Evolutionary conservation across 2,329 filamentous ascomycete species (phyloP), one percentile per base, ranked within the genome.

Genomic region (Epichloe coenophiala): DNA sequence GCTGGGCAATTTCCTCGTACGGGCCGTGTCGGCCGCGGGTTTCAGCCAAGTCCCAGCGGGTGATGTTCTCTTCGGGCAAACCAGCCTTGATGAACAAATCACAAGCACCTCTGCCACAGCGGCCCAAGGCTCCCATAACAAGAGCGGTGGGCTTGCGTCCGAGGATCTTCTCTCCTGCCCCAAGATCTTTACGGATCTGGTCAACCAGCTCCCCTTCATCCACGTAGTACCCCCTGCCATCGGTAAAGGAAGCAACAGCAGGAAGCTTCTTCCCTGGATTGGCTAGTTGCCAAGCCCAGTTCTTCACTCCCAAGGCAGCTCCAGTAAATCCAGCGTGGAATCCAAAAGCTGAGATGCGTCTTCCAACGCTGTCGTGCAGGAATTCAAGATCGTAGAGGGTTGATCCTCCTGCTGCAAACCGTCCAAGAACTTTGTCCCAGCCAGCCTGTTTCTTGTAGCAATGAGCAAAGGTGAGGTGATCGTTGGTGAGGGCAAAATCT

Each of bases 361-460:
- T 74, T 38, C 86, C 86, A 33, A 71, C 75, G 56, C 83, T 78
- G 58, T 94, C 84, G 38, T 80, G 78, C 38, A 96, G 74, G 65
- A 95, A 96, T 65, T 95, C 90, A 38, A 96, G 77, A 61, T 96
- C 90, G 53, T 89, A 79, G 13, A 96, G 78, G 7, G 57, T 43
- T 5, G 56, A 59, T 4, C 56, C 57, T 52, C 87, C 88, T 23
- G 80, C 77, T 31, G 85, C 77, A 66, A 89, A 96, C 51, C 90
- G 78, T 51, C 81, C 75, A n/a, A 95, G 79, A 5, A 88, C 86
- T 41, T 78, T 76, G 52, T 87, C 80, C 87, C 88, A 95, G 31
- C 84, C 84, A 31, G 71, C 79, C 69, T 93, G 88, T 57, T 78
- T 70, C 75, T 89, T 88, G 71, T 83, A 88, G 68, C 81, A 84